These are phyloP conservation scores for Termitomyces sp. DNA, from an alignment of 768 basidiomycete species.

Conservation along the genomic window DNA sequence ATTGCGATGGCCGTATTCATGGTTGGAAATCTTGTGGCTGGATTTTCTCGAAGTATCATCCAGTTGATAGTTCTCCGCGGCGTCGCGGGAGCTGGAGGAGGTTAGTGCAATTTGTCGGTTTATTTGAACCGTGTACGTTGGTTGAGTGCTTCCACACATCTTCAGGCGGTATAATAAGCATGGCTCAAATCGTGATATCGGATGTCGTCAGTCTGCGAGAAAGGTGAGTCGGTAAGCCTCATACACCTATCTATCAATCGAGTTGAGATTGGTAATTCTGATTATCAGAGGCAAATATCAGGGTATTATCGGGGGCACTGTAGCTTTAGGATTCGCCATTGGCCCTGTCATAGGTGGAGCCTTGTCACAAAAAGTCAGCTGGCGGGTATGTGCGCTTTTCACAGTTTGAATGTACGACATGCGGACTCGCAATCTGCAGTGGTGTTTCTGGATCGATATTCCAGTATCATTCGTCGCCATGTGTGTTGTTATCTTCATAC, in stretches of 20 bases:
- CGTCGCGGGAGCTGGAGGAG: constrained; percentile 65
- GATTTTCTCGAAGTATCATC: constrained; percentile 58
- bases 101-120: constrained; percentile 14
- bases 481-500: constrained; percentile 50
- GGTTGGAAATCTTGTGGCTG: constrained; percentile 60
- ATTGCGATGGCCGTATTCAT: constrained; percentile 59
- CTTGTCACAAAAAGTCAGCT: constrained; percentile 54
- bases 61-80: constrained; percentile 68
- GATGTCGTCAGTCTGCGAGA: constrained; percentile 70
- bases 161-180: constrained; percentile 55
- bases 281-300: constrained; percentile 66
- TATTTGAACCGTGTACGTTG: neutral
- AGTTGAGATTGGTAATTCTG: neutral
- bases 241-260: neutral
- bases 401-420: neutral
- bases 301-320: constrained; percentile 58
- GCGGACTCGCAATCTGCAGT: constrained; percentile 26
- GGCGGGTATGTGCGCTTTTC: constrained; percentile 41
- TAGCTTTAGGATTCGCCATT: constrained; percentile 56
- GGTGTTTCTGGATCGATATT: constrained; percentile 74
- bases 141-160: neutral
- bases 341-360: constrained; percentile 68
- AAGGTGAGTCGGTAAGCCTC: constrained; percentile 27
- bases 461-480: constrained; percentile 53
- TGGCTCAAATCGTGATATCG: constrained; percentile 66